These are phyloP conservation scores for Scutellaria minor DNA, from an alignment of 257 asterid genomes.

Conservation along the genomic window DNA sequence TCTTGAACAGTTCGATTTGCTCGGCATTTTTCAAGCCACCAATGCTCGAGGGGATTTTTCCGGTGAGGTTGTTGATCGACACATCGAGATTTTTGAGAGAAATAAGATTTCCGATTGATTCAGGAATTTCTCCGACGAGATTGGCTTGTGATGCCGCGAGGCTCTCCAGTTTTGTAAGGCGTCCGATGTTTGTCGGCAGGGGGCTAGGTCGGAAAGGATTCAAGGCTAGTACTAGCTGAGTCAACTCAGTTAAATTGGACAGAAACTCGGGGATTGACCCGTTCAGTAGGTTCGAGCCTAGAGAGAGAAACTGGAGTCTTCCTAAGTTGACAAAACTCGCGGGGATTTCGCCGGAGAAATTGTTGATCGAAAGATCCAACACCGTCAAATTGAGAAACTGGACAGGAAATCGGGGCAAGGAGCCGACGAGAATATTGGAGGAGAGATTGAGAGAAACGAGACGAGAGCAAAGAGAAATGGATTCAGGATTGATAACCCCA, in stretches of 20 bases:
- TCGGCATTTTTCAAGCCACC: conserved; percentile 47
- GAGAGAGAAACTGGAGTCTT: conserved; percentile 52
- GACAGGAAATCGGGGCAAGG: conserved; percentile 53
- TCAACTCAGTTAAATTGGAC: conserved; percentile 63
- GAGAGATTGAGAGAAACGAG: conserved; percentile 56
- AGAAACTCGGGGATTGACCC: conserved; percentile 73
- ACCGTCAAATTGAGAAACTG: conserved; percentile 51
- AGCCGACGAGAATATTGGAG: conserved; percentile 60
- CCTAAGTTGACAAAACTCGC: conserved; percentile 55
- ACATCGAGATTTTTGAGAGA: conserved; percentile 57
- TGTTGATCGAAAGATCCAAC: conserved; percentile 59
- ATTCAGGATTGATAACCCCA: conserved; percentile 48
- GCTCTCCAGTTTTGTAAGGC: conserved; percentile 57
- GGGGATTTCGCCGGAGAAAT: conserved; percentile 76
- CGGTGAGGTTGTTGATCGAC: conserved; percentile 52
- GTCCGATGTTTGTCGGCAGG: conserved; percentile 64
- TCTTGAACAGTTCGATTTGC: conserved; percentile 31
- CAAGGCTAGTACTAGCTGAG: conserved; percentile 46
- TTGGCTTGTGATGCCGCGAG: conserved; percentile 44
- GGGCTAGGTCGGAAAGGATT: conserved; percentile 62
- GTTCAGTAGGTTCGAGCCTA: conserved; percentile 57
- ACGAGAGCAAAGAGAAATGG: conserved; percentile 61
- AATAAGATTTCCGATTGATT: conserved; percentile 55
- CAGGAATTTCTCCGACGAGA: conserved; percentile 65
- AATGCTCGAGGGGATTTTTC: conserved; percentile 60